These are phyloP conservation scores for Boletus edulis DNA, from an alignment of 768 basidiomycete genomes.

Conservation along the genomic window DNA sequence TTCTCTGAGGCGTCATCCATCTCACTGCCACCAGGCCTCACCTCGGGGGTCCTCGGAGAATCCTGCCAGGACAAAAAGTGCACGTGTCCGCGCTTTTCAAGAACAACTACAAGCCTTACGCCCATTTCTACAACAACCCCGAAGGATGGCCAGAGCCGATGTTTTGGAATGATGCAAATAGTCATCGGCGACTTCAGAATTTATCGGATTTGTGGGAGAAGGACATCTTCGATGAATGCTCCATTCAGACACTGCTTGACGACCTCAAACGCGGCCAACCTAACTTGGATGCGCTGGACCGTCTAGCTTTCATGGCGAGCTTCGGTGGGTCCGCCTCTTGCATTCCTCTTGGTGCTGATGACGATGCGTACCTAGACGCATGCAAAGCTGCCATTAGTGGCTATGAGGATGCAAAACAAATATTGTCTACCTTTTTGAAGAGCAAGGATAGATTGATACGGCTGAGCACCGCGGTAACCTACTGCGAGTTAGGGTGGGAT, in stretches of 20 bases:
- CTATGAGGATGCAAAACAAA: neutral
- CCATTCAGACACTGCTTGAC: conserved; percentile 15
- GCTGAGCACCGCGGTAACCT: conserved; percentile 25
- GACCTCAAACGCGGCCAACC: conserved; percentile 16
- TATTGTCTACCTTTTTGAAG: conserved; percentile 13
- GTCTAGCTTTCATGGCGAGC: conserved; percentile 28
- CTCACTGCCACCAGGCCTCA: conserved; percentile 25
- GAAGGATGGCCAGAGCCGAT: conserved; percentile 28
- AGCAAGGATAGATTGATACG: conserved; percentile 16
- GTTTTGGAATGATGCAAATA: conserved; percentile 29
- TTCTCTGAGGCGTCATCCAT: neutral
- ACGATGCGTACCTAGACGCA: conserved; percentile 9
- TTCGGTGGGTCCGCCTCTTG: conserved; percentile 19
- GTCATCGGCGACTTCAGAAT: conserved; percentile 16
- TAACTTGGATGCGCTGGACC: conserved; percentile 24
- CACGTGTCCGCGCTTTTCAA: conserved; percentile 32
- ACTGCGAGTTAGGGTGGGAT: conserved; percentile 25
- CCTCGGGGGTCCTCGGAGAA: conserved; percentile 22
- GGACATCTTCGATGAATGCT: conserved; percentile 26
- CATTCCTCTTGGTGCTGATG: neutral
- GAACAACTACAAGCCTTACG: conserved; percentile 27
- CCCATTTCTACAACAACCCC: conserved; percentile 19
- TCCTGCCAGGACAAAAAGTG: conserved; percentile 30
- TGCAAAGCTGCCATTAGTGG: conserved; percentile 9
- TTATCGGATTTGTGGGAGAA: conserved; percentile 27